Evolutionary conservation across 495 filamentous ascomycete species (phyloP), one percentile per base, ranked within the genome.

Genomic region (Chaetomium cochliodes): DNA sequence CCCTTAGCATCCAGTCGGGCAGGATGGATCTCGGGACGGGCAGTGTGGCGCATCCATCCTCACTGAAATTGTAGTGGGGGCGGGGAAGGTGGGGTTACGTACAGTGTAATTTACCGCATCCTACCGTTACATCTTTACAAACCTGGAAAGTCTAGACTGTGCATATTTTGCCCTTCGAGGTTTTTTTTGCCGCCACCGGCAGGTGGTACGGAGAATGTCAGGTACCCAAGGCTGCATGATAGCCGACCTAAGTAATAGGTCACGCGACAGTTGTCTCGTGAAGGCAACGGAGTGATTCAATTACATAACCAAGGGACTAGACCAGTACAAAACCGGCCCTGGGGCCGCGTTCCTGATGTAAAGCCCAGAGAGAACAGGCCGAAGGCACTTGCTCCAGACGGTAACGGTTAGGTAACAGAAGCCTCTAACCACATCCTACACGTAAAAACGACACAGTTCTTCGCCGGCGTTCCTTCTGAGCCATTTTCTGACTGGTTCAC

Each of bases 351-450:
- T 15, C 53, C n/a, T 23, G n/a, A 22, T 56, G 18, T 41, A 6
- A 23, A 23, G 25, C 12, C 13, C 47, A 50, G 49, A 11, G 50
- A 30, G 15, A 3, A 16, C 13, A 18, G 41, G 11, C 8, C 33
- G 33, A 44, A 44, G 50, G 50, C 50, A 28, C 20, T 41, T 5
- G 15, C 30, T 23, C 33, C 26, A 33, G 30, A 3, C 2, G 28
- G 28, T 41, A 56, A 41, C 55, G n/a, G 55, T 58, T 58, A 58
- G 55, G 55, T 58, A 58, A 58, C 37, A 26, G 37, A 42, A 44
- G 55, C 39, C 15, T 44, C 55, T 44, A 9, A 44, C 41, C 56
- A 59, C 15, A 30, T 16, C 13, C 20, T 25, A 6, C 16, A 25
- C 15, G 30, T 3, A 5, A 49, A 37, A 13, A 26, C 56, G 46